Conservation (phyloP, 768 basidiomycete species). For the Baorangia bicolor region DNA sequence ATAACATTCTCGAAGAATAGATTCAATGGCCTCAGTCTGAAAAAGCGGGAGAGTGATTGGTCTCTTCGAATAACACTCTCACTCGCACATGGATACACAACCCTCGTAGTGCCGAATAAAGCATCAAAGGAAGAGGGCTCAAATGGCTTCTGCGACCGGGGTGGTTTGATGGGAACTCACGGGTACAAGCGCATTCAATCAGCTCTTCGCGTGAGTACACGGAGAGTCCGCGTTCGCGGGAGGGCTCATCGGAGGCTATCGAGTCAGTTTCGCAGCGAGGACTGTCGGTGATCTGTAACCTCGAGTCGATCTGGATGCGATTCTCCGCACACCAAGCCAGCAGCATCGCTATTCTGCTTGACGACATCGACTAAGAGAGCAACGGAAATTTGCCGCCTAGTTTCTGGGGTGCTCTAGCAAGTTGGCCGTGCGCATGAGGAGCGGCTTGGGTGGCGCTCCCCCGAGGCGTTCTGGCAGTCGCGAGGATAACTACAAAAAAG, state of each 20-base stretch:
- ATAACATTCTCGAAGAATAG: neutral
- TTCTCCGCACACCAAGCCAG: constrained; percentile 51
- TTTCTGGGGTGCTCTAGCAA: neutral
- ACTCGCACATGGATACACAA: neutral
- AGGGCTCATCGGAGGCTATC: constrained; percentile 6
- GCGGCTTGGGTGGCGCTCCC: constrained; percentile 9
- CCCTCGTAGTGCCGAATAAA: neutral
- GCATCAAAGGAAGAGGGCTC: neutral
- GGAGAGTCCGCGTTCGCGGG: constrained; percentile 17
- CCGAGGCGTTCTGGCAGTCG: constrained; percentile 26
- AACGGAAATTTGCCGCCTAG: neutral
- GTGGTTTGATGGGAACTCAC: constrained; percentile 25
- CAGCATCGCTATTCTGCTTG: constrained; percentile 23
- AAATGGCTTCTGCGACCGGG: constrained; percentile 1
- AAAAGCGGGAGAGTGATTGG: neutral
- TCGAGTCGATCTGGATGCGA: constrained; percentile 45
- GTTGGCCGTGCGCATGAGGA: neutral
- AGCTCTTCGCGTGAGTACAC: constrained; percentile 24
- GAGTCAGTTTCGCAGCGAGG: neutral
- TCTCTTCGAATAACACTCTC: neutral
- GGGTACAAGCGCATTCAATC: constrained; percentile 24
- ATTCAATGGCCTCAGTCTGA: neutral
- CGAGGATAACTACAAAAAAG: constrained; percentile 21
- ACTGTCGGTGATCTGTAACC: constrained; percentile 36
- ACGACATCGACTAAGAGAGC: constrained; percentile 17